Conservation (phyloP, 1,284 basidiomycete genomes). For the Paramarasmius palmivorus region DNA sequence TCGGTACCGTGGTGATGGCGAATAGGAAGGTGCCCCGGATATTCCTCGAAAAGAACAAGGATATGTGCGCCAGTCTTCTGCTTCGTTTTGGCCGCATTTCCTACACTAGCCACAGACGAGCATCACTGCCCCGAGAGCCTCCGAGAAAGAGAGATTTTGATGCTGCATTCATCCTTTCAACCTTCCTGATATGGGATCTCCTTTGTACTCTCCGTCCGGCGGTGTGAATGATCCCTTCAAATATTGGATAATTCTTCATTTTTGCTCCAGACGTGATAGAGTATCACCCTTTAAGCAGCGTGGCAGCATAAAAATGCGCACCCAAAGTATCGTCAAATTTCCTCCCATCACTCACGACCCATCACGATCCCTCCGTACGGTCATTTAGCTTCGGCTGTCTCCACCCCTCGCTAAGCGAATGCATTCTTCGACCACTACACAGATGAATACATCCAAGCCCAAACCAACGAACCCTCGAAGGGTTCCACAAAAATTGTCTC, state of each 20-base stretch:
- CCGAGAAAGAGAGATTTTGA: conserved; percentile 10
- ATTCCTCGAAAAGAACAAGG: background rate
- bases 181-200: conserved; percentile 17
- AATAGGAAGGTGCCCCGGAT: background rate
- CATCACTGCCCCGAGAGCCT: conserved; percentile 3
- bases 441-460: conserved; percentile 3
- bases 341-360: background rate
- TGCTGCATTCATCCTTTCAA: conserved; percentile 15
- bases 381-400: background rate
- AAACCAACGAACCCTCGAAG: background rate
- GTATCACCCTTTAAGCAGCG: background rate
- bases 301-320: conserved; percentile 1
- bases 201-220: conserved; percentile 17
- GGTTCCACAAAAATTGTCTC: background rate
- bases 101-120: conserved; percentile 7
- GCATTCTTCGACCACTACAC: background rate
- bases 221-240: conserved; percentile 14
- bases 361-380: conserved; percentile 3
- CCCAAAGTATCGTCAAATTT: background rate
- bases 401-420: conserved; percentile 8
- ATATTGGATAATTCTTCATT: conserved; percentile 8
- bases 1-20: background rate
- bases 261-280: conserved; percentile 1
- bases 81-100: conserved; percentile 13
- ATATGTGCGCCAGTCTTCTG: conserved; percentile 6